A percentile compares a stretch with the other conserved stretches of the same genome.
Evolutionary conservation across 2,329 filamentous ascomycete genomes (phyloP).

Genomic region (Colletotrichum brevisporum): DNA sequence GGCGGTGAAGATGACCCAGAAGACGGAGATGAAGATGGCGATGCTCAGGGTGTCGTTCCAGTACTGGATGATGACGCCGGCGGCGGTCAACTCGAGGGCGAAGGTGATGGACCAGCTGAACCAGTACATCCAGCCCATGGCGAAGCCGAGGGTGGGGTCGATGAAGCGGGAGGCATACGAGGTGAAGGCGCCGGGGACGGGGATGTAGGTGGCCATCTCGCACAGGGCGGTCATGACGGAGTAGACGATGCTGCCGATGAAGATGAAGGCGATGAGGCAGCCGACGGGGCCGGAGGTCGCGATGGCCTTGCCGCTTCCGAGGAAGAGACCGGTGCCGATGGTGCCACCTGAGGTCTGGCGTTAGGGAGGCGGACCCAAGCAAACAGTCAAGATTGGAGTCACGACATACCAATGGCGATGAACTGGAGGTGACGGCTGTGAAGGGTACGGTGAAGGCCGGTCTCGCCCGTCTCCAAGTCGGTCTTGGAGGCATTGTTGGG

Average conservation of each 20-base stretch:
- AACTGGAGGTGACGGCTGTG: constrained; percentile 62
- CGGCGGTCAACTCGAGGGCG: constrained; percentile 79
- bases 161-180: constrained; percentile 83
- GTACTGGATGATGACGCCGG: constrained; percentile 82
- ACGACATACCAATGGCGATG: constrained; percentile 59
- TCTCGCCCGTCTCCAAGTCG: constrained; percentile 55
- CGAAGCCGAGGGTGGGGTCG: constrained; percentile 79
- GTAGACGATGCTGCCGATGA: constrained; percentile 80
- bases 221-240: constrained; percentile 79
- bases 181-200: constrained; percentile 82
- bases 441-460: constrained; percentile 54
- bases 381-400: neutral
- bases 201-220: constrained; percentile 84
- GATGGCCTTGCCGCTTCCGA: constrained; percentile 75
- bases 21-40: constrained; percentile 80
- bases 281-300: constrained; percentile 75
- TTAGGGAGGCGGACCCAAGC: constrained; percentile 8
- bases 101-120: constrained; percentile 83
- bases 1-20: constrained; percentile 78
- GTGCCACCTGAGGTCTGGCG: constrained; percentile 61
- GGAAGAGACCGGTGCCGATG: constrained; percentile 81
- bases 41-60: constrained; percentile 76
- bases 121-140: constrained; percentile 89
- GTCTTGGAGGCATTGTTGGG: constrained; percentile 42
- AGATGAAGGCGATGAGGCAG: constrained; percentile 76